These are phyloP conservation scores for Hortiboletus flavorubellus DNA, from an alignment of 768 basidiomycete genomes.

Conservation along the genomic window DNA sequence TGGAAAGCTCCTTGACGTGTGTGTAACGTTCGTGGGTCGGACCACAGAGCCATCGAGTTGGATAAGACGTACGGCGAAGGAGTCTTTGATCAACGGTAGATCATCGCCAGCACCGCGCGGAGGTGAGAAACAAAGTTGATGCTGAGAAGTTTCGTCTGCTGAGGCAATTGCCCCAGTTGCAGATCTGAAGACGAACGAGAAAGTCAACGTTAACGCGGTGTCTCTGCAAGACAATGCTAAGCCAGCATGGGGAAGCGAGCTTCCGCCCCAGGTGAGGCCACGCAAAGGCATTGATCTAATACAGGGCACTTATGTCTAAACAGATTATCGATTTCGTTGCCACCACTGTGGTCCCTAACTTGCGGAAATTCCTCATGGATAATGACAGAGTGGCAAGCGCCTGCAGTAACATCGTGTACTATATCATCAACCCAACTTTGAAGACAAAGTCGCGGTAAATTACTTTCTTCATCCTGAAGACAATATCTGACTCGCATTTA, in stretches of 20 bases:
- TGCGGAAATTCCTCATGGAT: constrained; percentile 79
- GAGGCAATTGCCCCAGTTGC: constrained; percentile 9
- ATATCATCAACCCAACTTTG: constrained; percentile 77
- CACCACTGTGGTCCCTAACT: constrained; percentile 60
- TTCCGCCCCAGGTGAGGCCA: constrained; percentile 26
- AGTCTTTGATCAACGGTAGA: constrained; percentile 63
- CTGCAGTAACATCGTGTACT: constrained; percentile 82
- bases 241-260: constrained; percentile 25
- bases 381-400: constrained; percentile 76
- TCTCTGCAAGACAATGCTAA: constrained; percentile 36
- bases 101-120: constrained; percentile 62
- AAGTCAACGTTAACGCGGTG: constrained; percentile 43
- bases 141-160: not conserved
- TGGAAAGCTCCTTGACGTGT: constrained; percentile 79
- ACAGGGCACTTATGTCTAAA: constrained; percentile 3
- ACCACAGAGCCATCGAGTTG: constrained; percentile 75
- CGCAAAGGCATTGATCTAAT: constrained; percentile 16
- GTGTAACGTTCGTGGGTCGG: constrained; percentile 68
- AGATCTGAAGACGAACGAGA: constrained; percentile 61
- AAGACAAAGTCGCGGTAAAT: constrained; percentile 70
- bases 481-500: constrained; percentile 26
- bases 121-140: constrained; percentile 35
- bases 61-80: constrained; percentile 69
- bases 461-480: not conserved
- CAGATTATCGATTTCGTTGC: constrained; percentile 76